Base-by-base conservation (phyloP, 1,284 basidiomycete species). In the Cryptococcus sp. region DNA sequence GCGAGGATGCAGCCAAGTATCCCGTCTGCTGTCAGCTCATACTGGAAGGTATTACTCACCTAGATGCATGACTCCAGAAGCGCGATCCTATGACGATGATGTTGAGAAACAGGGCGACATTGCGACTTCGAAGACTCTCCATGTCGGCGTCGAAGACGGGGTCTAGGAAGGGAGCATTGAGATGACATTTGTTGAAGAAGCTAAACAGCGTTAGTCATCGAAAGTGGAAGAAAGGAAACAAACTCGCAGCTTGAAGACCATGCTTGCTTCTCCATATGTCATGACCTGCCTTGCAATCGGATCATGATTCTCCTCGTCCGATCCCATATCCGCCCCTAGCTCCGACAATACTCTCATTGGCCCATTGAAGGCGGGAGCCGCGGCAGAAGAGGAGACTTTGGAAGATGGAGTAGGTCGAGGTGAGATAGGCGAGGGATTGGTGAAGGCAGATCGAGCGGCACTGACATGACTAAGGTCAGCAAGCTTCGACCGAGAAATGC, bases 91-190 rank as follows among this genome's bases (percentile, higher is more conserved):
- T 51, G 10, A 38, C 37, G 9, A 53, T 21, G 43, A 58, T 58
- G 28, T 48, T 48, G 6, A 58, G 46, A 23, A 50, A 53, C 33
- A 58, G 39, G 3, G 48, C 42, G 12, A 47, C 43, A 37, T 40
- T 58, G 6, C 48, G 48, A 4, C 28, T 35, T n/a, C 54, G 47
- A 7, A 52, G 42, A 6, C 21, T 23, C 16, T 49, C 34, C 45
- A 52, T 25, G 24, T 51, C 40, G 2, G 42, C 32, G 35, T 55
- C 48, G 31, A 31, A 28, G 10, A n/a, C n/a, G 1, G 28, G 19
- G 37, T 58, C 56, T 4, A 58, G 48, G 37, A 58, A 58, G 0
- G 56, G 56, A 5, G 56, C 56, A 35, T 53, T 52, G n/a, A 45
- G 42, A 41, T 56, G 56, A 24, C 53, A 56, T 28, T 52, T 38